A percentile compares a stretch with the other conserved stretches of the same genome.
phyloP scores from a whole-genome alignment of 495 filamentous ascomycete genomes.

The Staphylotrichum longicolle region DNA sequence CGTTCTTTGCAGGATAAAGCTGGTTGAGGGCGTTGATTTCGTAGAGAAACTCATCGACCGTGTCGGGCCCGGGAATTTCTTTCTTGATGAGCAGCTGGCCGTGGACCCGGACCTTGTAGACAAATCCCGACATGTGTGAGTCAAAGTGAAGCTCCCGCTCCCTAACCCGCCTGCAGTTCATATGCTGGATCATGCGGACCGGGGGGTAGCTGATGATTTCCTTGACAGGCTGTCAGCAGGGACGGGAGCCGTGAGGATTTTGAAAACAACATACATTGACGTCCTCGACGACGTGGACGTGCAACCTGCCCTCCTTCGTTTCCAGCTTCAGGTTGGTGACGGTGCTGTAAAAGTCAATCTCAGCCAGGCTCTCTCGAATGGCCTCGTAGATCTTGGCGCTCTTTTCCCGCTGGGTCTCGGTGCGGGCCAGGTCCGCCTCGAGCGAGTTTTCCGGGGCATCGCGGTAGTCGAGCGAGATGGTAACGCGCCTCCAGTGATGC shows the following conservation, averaged over 20 bases:
- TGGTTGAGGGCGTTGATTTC: slow-evolving; percentile 92
- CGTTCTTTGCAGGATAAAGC: slow-evolving; percentile 66
- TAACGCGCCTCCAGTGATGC: slow-evolving; percentile 80
- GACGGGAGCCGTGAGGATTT: not conserved
- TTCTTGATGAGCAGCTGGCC: slow-evolving; percentile 85
- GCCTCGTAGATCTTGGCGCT: slow-evolving; percentile 93
- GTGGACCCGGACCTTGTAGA: slow-evolving; percentile 82
- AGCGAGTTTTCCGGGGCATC: slow-evolving; percentile 75
- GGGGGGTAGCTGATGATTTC: slow-evolving; percentile 91
- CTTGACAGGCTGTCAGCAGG: slow-evolving; percentile 25
- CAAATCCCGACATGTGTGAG: slow-evolving; percentile 91
- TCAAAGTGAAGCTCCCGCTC: slow-evolving; percentile 81
- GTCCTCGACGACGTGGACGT: slow-evolving; percentile 98
- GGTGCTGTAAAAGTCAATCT: slow-evolving; percentile 92
- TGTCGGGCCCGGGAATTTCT: slow-evolving; percentile 95
- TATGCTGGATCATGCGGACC: slow-evolving; percentile 69
- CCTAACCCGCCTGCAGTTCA: slow-evolving; percentile 62
- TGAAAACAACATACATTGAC: slow-evolving; percentile 59
- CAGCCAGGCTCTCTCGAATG: slow-evolving; percentile 83
- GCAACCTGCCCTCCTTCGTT: slow-evolving; percentile 82
- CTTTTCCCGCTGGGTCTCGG: slow-evolving; percentile 89
- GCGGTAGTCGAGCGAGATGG: slow-evolving; percentile 92
- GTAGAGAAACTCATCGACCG: slow-evolving; percentile 94
- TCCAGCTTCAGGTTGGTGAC: slow-evolving; percentile 96
- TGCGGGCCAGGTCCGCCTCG: slow-evolving; percentile 73